Base-by-base conservation (phyloP, 2,329 filamentous ascomycete species). In the Colletotrichum sp. region DNA sequence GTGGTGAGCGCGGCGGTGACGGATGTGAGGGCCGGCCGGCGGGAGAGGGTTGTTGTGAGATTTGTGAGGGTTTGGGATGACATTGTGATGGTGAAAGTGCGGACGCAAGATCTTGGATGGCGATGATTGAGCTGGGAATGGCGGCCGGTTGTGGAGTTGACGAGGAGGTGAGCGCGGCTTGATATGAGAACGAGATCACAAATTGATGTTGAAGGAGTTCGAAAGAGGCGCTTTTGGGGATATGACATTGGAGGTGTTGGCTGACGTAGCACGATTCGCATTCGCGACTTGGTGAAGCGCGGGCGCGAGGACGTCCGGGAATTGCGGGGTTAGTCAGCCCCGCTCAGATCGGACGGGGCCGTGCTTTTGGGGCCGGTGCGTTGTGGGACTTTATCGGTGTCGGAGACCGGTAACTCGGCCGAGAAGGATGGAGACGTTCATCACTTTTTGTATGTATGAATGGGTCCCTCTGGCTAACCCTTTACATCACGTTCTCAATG, bases 271-370 rank as follows among this genome's bases (percentile, higher is more conserved):
- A 15, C 16, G 39, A 66, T 30, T 16, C 15, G 26, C 21, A 39
- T 15, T 28, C 24, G 24, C 21, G 30, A 21, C 15, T 26, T 32
- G 21, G 26, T 39, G 34, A 48, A 64, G n/a, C 60, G 61, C 34
- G 39, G 63, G 26, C 26, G 24, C 60, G 61, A 21, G 18, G 18
- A 12, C 0, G 63, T 39, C 63, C 63, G 63, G 63, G 36, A 52
- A 66, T 30, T 66, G 39, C 48, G 63, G 63, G 63, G 63, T 66
- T 66, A 30, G 63, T 66, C 36, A 66, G 36, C 39, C 63, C 36
- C 36, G 26, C 16, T 16, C 3, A 43, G 32, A 64, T 66, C 63
- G 63, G 63, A 66, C 39, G 63, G 26, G 39, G 63, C 63, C 63
- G 63, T 66, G 63, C 63, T 65, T 12, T 18, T 6, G 52, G 52